phyloP scores from a whole-genome alignment of 2,329 filamentous ascomycete species.

The Fonsecaea erecta region DNA sequence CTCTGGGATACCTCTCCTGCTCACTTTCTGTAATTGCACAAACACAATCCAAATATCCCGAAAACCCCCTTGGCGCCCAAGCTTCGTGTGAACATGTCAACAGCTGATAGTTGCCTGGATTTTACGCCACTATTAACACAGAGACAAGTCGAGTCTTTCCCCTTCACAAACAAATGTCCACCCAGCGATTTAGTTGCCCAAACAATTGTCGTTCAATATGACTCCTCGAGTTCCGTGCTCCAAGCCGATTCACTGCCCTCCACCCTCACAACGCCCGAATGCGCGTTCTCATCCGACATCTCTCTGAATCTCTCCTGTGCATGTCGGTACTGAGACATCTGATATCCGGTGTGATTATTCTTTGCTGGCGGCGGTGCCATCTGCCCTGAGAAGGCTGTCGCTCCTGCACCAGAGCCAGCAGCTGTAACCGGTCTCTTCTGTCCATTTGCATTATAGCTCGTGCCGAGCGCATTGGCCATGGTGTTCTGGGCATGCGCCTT shows the following conservation, averaged over 20 bases:
- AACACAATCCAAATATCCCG: background rate
- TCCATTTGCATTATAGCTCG: constrained; percentile 28
- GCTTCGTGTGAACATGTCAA: background rate
- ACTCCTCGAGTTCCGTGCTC: constrained; percentile 38
- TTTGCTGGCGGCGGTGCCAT: constrained; percentile 44
- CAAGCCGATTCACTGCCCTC: constrained; percentile 37
- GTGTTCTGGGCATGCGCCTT: constrained; percentile 21
- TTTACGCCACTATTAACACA: constrained; percentile 1
- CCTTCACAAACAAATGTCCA: background rate
- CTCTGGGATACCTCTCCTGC: no score
- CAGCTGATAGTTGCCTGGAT: background rate
- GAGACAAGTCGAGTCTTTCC: background rate
- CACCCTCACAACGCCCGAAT: constrained; percentile 20
- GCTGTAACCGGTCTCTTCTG: constrained; percentile 32
- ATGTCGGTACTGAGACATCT: constrained; percentile 15
- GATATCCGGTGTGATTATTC: constrained; percentile 17
- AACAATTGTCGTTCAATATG: constrained; percentile 25
- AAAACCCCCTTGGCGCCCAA: background rate
- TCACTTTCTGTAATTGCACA: no score
- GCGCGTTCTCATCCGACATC: constrained; percentile 32
- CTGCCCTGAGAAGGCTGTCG: constrained; percentile 13
- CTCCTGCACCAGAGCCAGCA: constrained; percentile 10
- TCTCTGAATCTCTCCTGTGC: constrained; percentile 23
- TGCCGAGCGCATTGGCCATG: constrained; percentile 28
- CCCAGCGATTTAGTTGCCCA: background rate